Base-by-base conservation (phyloP, 2,329 filamentous ascomycete genomes). In the Aspergillus sp. region DNA sequence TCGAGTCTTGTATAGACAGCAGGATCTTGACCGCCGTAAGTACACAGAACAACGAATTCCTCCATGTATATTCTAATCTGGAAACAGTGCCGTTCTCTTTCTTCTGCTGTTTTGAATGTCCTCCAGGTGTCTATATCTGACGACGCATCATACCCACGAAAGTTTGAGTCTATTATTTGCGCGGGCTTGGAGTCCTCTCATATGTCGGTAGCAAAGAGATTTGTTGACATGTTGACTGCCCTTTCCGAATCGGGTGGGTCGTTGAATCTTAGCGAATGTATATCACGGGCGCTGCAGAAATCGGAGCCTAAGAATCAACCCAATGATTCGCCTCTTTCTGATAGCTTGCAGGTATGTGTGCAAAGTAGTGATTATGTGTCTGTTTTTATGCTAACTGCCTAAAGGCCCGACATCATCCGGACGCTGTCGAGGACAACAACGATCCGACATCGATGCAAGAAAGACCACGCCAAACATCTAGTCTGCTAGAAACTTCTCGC, bases 201-300 rank as follows among this genome's bases (percentile, higher is more conserved):
- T 52, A 71, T 67, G 41, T 65, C 62, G 3, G 71, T 78, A 7
- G 72, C 74, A 7, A 78, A 77, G 41, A 60, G 60, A 3, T 76
- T 80, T 2, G 72, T 82, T 28, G 59, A 66, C 10, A 73, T 78
- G 51, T 96, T 88, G 88, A 90, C 89, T 54, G 62, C 67, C 0
- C 77, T 82, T 0, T 88, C 88, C 58, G 81, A 81, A 19, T 69
- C 76, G 10, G 74, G 78, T 35, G 71, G 79, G 3, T 68, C 69
- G 4, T 59, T 88, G 1, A 68, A 78, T 27, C 91, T 87, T 63
- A 85, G 88, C 0, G 65, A 76, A 7, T 71, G 71, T 29, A 71
- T 95, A 4, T 80, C 81, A 55, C 65, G 73, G 2, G 77, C 82
- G 1, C 70, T 95, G 32, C 71, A 77, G 28, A 77, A 76, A 10